Evolutionary conservation across 495 filamentous ascomycete species (phyloP).

Genomic region (Podospora conica): DNA sequence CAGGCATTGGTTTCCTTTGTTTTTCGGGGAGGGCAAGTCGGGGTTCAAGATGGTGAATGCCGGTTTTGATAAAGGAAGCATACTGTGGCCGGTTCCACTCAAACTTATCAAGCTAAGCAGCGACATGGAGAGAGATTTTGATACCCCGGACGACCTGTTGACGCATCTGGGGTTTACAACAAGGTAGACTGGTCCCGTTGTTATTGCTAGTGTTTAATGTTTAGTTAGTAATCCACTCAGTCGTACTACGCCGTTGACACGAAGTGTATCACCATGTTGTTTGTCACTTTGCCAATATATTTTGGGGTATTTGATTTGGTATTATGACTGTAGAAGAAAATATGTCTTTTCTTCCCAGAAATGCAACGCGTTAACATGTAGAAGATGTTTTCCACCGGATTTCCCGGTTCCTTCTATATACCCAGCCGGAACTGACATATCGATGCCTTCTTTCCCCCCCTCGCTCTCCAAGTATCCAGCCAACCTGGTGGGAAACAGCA

Average conservation of each 20-base stretch:
- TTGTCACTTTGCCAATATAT: background rate
- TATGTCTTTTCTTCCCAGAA: background rate
- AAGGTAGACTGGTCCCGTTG: no score
- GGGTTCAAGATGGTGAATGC: background rate
- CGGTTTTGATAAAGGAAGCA: background rate
- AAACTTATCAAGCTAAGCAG: background rate
- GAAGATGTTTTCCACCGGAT: background rate
- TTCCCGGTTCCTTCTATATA: background rate
- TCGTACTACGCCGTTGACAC: background rate
- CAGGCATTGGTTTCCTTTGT: background rate
- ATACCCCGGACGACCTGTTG: background rate
- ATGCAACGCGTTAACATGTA: background rate
- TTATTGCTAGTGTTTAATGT: constrained; percentile 9
- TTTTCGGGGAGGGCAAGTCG: background rate
- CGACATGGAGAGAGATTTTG: constrained; percentile 1
- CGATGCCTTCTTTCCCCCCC: background rate
- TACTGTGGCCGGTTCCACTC: background rate
- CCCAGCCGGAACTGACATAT: background rate
- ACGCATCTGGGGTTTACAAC: background rate
- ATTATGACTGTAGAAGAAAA: background rate
- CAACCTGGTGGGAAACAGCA: background rate
- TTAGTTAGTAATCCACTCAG: background rate
- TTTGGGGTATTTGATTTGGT: background rate
- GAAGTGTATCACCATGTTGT: background rate
- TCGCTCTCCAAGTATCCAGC: background rate